These are phyloP conservation scores for Serpula lacrymans DNA, from an alignment of 768 basidiomycete genomes.

Conservation along the genomic window DNA sequence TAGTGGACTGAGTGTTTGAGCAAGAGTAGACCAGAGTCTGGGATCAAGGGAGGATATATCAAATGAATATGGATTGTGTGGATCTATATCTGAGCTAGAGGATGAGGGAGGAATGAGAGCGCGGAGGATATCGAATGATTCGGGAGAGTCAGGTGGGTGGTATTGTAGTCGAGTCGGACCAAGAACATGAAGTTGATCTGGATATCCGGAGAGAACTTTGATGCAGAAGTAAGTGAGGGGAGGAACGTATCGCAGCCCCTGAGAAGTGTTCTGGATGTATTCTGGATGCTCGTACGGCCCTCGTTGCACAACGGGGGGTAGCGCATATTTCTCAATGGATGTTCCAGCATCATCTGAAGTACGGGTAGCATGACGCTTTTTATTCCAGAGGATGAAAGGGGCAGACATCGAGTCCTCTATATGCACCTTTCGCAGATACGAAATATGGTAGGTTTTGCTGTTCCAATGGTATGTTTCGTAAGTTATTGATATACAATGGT, in stretches of 20 bases:
- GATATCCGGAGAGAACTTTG: constrained; percentile 35
- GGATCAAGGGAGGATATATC: constrained; percentile 42
- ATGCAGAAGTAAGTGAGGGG: constrained; percentile 55
- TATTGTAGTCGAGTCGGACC: constrained; percentile 36
- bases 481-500: no score
- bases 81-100: constrained; percentile 1
- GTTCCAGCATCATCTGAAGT: constrained; percentile 16
- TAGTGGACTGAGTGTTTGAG: constrained; percentile 56
- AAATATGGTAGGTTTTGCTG: no score
- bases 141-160: constrained; percentile 18
- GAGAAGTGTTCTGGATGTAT: constrained; percentile 2
- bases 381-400: constrained; percentile 12
- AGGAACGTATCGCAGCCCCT: constrained; percentile 46
- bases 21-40: constrained; percentile 56
- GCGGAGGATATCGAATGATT: constrained; percentile 32
- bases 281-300: not conserved
- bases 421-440: no score
- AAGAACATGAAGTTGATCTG: constrained; percentile 42
- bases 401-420: no score
- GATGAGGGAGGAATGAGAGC: constrained; percentile 36
- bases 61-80: constrained; percentile 7
- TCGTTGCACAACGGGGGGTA: constrained; percentile 6
- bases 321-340: constrained; percentile 11
- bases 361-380: constrained; percentile 4
- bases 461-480: no score